Evolutionary conservation across 371 early-diverging fungal species (phyloP).

Genomic region (Vairimorpha ceranae): DNA sequence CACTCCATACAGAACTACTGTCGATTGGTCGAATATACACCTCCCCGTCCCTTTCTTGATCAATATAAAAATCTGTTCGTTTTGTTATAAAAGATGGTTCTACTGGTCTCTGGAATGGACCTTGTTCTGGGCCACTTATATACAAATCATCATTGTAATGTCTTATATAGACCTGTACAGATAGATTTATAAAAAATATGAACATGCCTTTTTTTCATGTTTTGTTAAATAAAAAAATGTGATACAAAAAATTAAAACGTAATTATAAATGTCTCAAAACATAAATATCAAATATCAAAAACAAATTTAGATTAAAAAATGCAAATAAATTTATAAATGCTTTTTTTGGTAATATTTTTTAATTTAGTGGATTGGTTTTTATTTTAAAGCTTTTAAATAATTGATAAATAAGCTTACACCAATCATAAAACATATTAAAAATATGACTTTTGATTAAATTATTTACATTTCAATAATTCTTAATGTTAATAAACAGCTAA

Average conservation of each 20-base stretch:
- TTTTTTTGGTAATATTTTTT: background rate
- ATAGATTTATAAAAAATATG: background rate
- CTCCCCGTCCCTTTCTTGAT: background rate
- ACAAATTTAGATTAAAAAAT: background rate
- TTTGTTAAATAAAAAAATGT: background rate
- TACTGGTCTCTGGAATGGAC: background rate
- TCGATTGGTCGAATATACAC: background rate
- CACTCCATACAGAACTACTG: background rate
- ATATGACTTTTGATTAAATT: too few species aligned
- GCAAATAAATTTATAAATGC: background rate
- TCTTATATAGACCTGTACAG: background rate
- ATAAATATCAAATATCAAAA: background rate
- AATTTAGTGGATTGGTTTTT: too few species aligned
- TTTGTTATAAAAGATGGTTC: background rate
- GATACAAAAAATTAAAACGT: background rate
- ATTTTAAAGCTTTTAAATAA: too few species aligned
- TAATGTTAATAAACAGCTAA: too few species aligned
- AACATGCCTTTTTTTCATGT: background rate
- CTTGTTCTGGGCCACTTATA: background rate
- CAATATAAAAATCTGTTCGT: background rate
- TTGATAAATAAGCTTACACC: too few species aligned
- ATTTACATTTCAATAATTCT: too few species aligned
- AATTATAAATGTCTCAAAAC: background rate
- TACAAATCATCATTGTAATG: background rate
- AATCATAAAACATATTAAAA: too few species aligned